Conservation (phyloP, 1,284 basidiomycete species). For the Malassezia dermatis region DNA sequence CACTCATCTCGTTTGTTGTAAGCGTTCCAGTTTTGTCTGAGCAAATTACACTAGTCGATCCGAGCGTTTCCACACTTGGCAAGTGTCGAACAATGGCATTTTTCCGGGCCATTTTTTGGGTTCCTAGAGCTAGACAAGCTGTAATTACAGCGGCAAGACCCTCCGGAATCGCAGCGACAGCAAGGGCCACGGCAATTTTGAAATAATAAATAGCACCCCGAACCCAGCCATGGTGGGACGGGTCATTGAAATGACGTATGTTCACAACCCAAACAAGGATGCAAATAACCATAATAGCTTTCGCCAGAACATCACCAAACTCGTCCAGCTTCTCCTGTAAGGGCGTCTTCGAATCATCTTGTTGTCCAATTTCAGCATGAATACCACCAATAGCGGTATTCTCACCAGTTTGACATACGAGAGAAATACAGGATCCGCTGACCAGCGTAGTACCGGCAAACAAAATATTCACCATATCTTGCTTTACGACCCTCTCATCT, state of each 20-base stretch:
- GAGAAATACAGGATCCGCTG: constrained; percentile 35
- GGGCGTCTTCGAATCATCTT: constrained; percentile 42
- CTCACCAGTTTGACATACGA: constrained; percentile 37
- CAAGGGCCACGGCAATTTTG: constrained; percentile 47
- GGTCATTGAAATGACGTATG: constrained; percentile 45
- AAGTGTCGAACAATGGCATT: constrained; percentile 47
- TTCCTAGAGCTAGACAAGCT: constrained; percentile 44
- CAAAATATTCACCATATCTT: constrained; percentile 47
- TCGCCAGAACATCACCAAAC: constrained; percentile 45
- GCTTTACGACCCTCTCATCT: constrained; percentile 40
- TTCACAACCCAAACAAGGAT: constrained; percentile 47
- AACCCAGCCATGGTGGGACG: constrained; percentile 43
- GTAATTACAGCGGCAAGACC: constrained; percentile 47
- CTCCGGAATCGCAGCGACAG: constrained; percentile 47
- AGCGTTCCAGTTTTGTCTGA: constrained; percentile 48
- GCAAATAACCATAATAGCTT: constrained; percentile 46
- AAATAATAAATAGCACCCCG: constrained; percentile 47
- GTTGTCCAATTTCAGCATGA: constrained; percentile 40
- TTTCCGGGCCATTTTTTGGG: constrained; percentile 47
- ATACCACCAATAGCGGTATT: constrained; percentile 45
- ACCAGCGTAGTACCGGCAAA: constrained; percentile 44
- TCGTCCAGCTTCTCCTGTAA: constrained; percentile 47
- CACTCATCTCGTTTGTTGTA: constrained; percentile 47
- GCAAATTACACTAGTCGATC: constrained; percentile 46
- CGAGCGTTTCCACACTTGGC: constrained; percentile 45